Evolutionary conservation across 2,329 filamentous ascomycete genomes (phyloP), one percentile per base, ranked within the genome.

Genomic region (Thielaviopsis ethacetica): DNA sequence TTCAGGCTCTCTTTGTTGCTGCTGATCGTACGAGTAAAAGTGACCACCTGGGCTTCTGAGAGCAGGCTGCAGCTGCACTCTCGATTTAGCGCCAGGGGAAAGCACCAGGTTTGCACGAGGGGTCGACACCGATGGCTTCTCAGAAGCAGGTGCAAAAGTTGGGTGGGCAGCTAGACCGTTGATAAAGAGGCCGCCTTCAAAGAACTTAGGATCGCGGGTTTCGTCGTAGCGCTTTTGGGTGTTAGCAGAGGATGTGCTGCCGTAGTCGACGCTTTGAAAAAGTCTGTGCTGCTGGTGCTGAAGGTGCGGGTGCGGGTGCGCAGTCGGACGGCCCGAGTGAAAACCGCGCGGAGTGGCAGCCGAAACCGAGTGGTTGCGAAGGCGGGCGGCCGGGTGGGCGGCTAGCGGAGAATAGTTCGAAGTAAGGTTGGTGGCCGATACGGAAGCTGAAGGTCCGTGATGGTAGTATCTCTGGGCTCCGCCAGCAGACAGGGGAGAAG

Each of bases 151-250:
- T 13, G 34, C 34, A 19, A 34, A n/a, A 19, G 54, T 27, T 7
- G 57, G 60, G 52, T 62, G 57, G 1, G 57, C 58, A 34, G 60
- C 44, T 5, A 59, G 44, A 34, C 60, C 57, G 54, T 62, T 58
- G 13, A 62, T 57, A 13, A 59, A 61, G 6, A 56, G 21, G 17
- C 57, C 30, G 44, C 41, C 57, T 12, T 50, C 53, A 21, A 21
- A 19, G 22, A 34, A 21, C 9, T 49, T 49, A 3, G 44, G 44
- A 12, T 19, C 44, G 44, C 21, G 44, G 2, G 44, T 49, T 49
- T 49, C 44, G 7, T 21, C n/a, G 44, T 49, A 21, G 44, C 44
- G 44, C 44, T 49, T 49, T n/a, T 49, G n/a, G n/a, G n/a, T 10
- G 17, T 49, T 6, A 21, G 44, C 44, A 49, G 44, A n/a, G n/a